phyloP scores from a whole-genome alignment of 1,139 yeast genomes.

The Taiozyma sp. region DNA sequence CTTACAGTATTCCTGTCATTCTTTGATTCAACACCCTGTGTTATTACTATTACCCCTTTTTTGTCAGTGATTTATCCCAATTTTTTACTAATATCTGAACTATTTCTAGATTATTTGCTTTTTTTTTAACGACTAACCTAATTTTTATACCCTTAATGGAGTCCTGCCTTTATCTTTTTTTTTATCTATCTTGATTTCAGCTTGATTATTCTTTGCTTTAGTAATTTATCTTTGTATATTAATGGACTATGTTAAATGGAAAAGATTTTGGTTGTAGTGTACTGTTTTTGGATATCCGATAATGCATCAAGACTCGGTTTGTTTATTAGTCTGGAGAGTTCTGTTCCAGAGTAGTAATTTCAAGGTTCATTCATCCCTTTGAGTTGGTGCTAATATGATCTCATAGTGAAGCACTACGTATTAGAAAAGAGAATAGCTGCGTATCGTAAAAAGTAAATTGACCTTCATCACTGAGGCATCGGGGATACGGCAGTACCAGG shows the following conservation, averaged over 20 bases:
- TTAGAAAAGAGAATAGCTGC: too few species aligned
- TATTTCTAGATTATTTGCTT: not conserved
- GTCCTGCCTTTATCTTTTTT: not conserved
- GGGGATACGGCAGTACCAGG: not conserved
- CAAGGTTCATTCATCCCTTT: not conserved
- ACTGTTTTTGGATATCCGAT: too few species aligned
- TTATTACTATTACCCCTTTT: not conserved
- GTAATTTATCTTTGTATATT: not conserved
- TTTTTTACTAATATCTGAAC: not conserved
- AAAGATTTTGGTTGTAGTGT: not conserved
- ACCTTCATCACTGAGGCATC: too few species aligned
- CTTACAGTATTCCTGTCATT: not conserved
- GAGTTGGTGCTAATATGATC: not conserved
- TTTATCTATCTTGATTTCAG: not conserved
- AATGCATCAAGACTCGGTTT: not conserved
- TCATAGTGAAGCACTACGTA: not conserved
- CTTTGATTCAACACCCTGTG: constrained; percentile 1
- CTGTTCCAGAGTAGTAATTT: not conserved
- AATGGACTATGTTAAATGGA: not conserved
- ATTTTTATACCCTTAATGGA: not conserved
- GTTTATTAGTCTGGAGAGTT: not conserved
- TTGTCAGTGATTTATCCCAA: not conserved
- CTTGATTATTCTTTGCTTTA: not conserved
- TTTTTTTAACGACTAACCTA: not conserved
- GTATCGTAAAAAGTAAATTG: not conserved